Base-by-base conservation (phyloP, 768 basidiomycete genomes). In the Termitomyces sp. region DNA sequence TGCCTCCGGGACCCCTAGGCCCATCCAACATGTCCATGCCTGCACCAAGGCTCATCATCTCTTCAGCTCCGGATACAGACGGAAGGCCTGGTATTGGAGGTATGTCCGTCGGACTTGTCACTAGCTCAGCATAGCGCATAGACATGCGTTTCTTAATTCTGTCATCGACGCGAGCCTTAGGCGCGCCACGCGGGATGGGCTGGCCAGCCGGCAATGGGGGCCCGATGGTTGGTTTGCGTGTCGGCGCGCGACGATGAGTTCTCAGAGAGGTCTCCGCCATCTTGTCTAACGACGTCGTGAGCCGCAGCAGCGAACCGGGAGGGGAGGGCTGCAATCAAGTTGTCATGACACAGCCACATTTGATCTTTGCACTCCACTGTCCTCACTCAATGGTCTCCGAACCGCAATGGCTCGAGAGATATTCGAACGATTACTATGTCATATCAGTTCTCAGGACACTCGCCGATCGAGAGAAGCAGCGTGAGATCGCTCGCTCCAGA, bases 141-240 rank as follows among this genome's bases (percentile, higher is more conserved):
- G 94, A 95, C 87, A 97, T 89, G 68, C 95, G 89, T 74, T 93
- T 93, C 82, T 93, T 94, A 73, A 97, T 94, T 76, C 91, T 93
- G 81, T 95, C 95, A 71, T 94, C 82, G 59, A 87, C 80, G 60
- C 79, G 75, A 59, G 81, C 79, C 67, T 80, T 86, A 68, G 80
- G 78, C 5, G 72, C 72, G 68, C 81, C 79, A 64, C 77, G 74
- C 7, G 71, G 67, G 30, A 70, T 68, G 26, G 71, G 66, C 43
- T 65, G 64, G 6, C 64, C 64, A 8, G 53, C 50, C 0, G 59
- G 62, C 2, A 65, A 42, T 5, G 64, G 62, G 13, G 51, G 57
- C 13, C 62, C 59, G 33, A 67, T 64, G 18, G 62, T 65, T 13
- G 61, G 46, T 47, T 65, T 67, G 12, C 66, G 62, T 5, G 59